Conservation (phyloP, 1,139 yeast genomes). For the Kodamaea ohmeri region DNA sequence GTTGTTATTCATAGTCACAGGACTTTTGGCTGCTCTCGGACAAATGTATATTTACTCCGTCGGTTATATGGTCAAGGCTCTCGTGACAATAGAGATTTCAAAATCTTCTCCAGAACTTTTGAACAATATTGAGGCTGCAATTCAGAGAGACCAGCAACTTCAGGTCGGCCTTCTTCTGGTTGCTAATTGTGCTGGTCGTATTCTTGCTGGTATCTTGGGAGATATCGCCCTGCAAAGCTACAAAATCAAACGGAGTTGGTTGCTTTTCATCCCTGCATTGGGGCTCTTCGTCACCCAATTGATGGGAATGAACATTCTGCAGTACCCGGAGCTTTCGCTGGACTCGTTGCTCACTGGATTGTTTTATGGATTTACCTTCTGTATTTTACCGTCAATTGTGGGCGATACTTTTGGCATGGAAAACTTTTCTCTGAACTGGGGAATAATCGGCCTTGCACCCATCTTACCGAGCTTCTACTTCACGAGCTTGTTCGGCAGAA, state of each 20-base stretch:
- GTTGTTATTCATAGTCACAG: conserved; percentile 46
- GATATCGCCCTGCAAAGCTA: conserved; percentile 48
- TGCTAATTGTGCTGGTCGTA: conserved; percentile 54
- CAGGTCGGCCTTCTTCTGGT: conserved; percentile 57
- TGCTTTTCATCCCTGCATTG: conserved; percentile 45
- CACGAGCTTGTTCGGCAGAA: conserved; percentile 50
- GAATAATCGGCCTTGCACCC: conserved; percentile 53
- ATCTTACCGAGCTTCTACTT: conserved; percentile 49
- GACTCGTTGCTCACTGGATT: conserved; percentile 49
- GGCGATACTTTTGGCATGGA: conserved; percentile 58
- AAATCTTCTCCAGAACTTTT: conserved; percentile 9
- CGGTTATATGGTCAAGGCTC: conserved; percentile 58
- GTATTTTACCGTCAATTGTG: conserved; percentile 56
- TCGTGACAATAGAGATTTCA: conserved; percentile 28
- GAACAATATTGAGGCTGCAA: conserved; percentile 13
- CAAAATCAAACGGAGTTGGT: conserved; percentile 42
- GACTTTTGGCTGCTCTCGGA: conserved; percentile 54
- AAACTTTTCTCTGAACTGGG: conserved; percentile 57
- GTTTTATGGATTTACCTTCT: conserved; percentile 57
- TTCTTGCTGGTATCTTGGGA: conserved; percentile 51
- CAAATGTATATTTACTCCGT: conserved; percentile 64
- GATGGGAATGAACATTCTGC: conserved; percentile 31
- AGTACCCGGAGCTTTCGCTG: conserved; percentile 31
- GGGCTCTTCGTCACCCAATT: conserved; percentile 44
- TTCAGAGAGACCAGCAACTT: conserved; percentile 51